Conservation (phyloP, 805 yeast genomes). For the Lipomyces spencermartinsiae region DNA sequence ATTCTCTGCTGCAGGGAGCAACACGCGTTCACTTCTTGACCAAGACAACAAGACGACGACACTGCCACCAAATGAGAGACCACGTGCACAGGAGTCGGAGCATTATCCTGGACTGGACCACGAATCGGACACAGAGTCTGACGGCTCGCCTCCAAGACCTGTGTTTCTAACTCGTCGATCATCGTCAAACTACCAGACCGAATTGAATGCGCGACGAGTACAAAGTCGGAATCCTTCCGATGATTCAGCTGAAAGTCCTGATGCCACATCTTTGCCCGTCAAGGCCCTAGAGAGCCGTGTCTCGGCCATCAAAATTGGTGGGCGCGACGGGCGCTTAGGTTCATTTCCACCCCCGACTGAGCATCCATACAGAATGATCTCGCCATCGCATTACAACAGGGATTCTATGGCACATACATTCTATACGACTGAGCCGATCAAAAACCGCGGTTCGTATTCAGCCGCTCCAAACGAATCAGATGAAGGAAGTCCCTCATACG, state of each 20-base stretch:
- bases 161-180: slow-evolving; percentile 24
- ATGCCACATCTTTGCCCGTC: neutral
- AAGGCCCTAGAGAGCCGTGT: neutral
- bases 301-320: neutral
- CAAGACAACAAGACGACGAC: neutral
- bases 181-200: slow-evolving; percentile 29
- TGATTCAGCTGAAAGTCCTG: neutral
- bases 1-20: slow-evolving; percentile 27
- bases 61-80: neutral
- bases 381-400: slow-evolving; percentile 8
- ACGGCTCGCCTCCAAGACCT: slow-evolving; percentile 7
- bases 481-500: slow-evolving; percentile 8
- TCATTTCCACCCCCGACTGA: neutral
- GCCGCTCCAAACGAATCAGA: neutral
- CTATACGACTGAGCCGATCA: neutral
- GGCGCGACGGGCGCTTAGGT: neutral
- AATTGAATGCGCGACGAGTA: slow-evolving; percentile 4
- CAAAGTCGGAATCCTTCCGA: neutral
- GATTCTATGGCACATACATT: slow-evolving; percentile 9
- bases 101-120: neutral
- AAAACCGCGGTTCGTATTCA: neutral
- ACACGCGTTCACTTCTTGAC: slow-evolving; percentile 18
- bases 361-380: neutral
- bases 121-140: slow-evolving; percentile 7
- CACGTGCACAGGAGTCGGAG: neutral